A percentile compares a stretch with the other conserved stretches of the same genome.
Evolutionary conservation across 164 flowering plant species (phyloP).

Genomic region (Akebia trifoliata): DNA sequence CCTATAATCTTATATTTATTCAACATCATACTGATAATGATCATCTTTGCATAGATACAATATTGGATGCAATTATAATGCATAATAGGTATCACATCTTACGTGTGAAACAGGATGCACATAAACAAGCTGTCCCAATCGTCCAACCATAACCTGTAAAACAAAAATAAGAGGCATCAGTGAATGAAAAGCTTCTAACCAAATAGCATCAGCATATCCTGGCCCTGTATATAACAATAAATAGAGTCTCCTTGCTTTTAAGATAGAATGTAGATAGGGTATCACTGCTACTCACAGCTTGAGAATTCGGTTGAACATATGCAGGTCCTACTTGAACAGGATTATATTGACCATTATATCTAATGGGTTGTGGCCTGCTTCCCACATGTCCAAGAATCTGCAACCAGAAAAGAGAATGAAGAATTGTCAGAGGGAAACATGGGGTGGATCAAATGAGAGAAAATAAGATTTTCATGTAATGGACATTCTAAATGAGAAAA

Average conservation of each 20-base stretch:
- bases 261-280: not conserved
- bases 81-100: conserved; percentile 20
- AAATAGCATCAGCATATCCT: not conserved
- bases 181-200: not conserved
- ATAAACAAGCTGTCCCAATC: conserved; percentile 57
- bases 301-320: conserved; percentile 51
- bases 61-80: conserved; percentile 6
- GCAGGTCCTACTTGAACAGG: conserved; percentile 48
- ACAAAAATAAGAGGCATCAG: not conserved
- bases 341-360: conserved; percentile 49
- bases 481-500: not conserved
- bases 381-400: conserved; percentile 55
- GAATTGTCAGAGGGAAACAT: not conserved
- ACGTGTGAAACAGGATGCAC: conserved; percentile 64
- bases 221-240: not conserved
- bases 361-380: conserved; percentile 46
- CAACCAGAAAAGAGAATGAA: conserved; percentile 9
- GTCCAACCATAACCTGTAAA: conserved; percentile 63
- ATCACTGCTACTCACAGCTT: conserved; percentile 43
- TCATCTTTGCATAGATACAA: not conserved
- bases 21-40: not conserved
- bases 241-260: not conserved
- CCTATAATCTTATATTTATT: not conserved
- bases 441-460: no score
- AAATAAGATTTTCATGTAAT: not conserved